Base-by-base conservation (phyloP, 1,284 basidiomycete species). In the Ceratobasidium sp. region DNA sequence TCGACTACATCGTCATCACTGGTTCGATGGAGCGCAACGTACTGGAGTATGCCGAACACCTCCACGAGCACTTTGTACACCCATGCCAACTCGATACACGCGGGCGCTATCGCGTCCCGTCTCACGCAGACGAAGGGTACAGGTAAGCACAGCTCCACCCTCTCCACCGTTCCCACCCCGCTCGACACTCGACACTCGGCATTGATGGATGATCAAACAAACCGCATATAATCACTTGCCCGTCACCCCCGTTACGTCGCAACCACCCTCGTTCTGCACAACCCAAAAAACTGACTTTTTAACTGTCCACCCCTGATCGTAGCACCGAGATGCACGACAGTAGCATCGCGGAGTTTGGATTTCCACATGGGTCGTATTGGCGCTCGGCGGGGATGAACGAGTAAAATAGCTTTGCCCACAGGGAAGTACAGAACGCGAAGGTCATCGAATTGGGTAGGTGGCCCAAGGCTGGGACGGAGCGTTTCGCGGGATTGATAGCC, bases 11-110 rank as follows among this genome's bases (percentile, higher is more conserved):
- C 81, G 91, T 90, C 79, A 87, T 98, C 74, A 96, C 95, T 0
- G 96, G 95, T 1, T 89, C 90, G 57, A 96, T 97, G 91, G 95
- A 97, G 81, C 90, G 93, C 74, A 97, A 98, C 82, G 96, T 97
- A 13, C 90, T 98, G 75, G 96, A 94, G 83, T 93, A 77, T 37
- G 76, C 76, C 71, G 76, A 77, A 22, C 76, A 77, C 59, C 44
- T 77, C 17, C 76, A 77, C 66, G 76, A 77, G 80, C 94, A 98
- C 84, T 98, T 98, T 85, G 85, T 92, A 70, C 90, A 91, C 80
- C 95, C 95, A 1, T 95, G 94, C 80, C 92, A 93, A 43, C 96
- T 98, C 86, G 97, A 97, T 84, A 81, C 85, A 5, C 87, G 88
- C 44, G 96, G 96, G 29, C 88, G 95, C 65, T 98, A 98, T 85